Evolutionary conservation across 495 filamentous ascomycete species (phyloP).

Genomic region (Thozetella sp.): DNA sequence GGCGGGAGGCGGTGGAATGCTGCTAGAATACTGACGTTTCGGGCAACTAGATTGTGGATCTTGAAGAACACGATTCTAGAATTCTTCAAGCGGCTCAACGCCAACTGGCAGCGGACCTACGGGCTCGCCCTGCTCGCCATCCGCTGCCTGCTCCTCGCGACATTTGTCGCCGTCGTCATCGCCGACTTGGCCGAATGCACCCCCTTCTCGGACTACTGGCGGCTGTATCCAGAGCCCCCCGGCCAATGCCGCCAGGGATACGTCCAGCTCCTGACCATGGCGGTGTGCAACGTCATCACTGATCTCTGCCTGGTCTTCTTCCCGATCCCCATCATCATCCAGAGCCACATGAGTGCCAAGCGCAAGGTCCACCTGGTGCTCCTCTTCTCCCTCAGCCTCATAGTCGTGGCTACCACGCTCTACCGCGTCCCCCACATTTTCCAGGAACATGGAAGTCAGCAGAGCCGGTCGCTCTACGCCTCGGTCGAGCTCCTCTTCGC

Average conservation of each 20-base stretch:
- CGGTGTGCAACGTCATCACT: conserved; percentile 80
- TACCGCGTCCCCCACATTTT: conserved; percentile 79
- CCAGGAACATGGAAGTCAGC: conserved; percentile 61
- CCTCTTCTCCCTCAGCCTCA: conserved; percentile 80
- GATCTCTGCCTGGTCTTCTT: conserved; percentile 86
- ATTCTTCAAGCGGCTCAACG: conserved; percentile 81
- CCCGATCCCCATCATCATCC: conserved; percentile 83
- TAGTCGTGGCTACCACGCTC: conserved; percentile 72
- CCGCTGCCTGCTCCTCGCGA: conserved; percentile 71
- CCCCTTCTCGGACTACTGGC: conserved; percentile 86
- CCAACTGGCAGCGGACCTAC: conserved; percentile 72
- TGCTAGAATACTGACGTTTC: conserved; percentile 4
- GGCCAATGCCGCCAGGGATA: conserved; percentile 82
- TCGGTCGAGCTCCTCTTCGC: conserved; percentile 79
- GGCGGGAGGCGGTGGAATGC: background rate
- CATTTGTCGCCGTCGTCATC: conserved; percentile 79
- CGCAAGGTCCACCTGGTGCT: conserved; percentile 66
- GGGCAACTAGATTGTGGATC: conserved; percentile 74
- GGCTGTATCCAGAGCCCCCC: conserved; percentile 86
- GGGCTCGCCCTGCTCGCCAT: conserved; percentile 67
- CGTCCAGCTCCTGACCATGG: conserved; percentile 86
- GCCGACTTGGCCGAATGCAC: conserved; percentile 84
- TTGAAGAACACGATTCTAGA: conserved; percentile 89
- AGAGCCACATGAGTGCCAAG: conserved; percentile 67
- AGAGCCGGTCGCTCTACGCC: conserved; percentile 74